Base-by-base conservation (phyloP, 352 stramenopile species). In the Pilasporangium apinafurcum region DNA sequence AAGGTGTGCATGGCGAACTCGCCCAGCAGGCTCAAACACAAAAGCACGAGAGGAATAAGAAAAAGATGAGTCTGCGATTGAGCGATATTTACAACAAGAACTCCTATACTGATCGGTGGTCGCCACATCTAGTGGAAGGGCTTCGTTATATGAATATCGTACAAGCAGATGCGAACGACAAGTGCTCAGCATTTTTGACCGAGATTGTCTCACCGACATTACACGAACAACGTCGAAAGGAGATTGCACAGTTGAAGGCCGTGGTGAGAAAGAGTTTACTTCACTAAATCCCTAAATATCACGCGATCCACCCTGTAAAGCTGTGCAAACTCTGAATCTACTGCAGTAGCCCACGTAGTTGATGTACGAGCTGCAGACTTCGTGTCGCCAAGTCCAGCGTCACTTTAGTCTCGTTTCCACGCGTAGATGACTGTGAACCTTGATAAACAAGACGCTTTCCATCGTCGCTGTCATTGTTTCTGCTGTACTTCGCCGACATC, bases 91-190 rank as follows among this genome's bases (percentile, higher is more conserved):
- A n/a, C n/a, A n/a, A n/a, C n/a, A n/a, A n/a, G n/a, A n/a, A n/a
- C n/a, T n/a, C n/a, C n/a, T n/a, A n/a, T n/a, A n/a, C n/a, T n/a
- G 71, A 89, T 36, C 51, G 63, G 30, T 81, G 62, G 62, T 44
- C 56, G 1, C 77, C 74, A 2, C 60, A 56, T 9, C 37, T 59
- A n/a, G 50, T 86, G 7, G 56, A 56, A 1, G 63, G 65, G 1
- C 36, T 90, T 20, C 56, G 56, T 2, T 86, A 82, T 46, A 69
- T 86, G 16, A 44, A 43, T 6, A 61, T 90, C 17, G 56, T 61
- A 2, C 46, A 70, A 12, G 70, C 62, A 10, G 70, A 59, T 1
- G 74, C 74, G 14, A 87, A 70, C 29, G 74, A 90, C 44, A 44
- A 64, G 6, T 68, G 69, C 25, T 84, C 77, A 1, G 47, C 76